Percentiles rank a stretch among this genome's conserved stretches.
Conservation (phyloP, 176 grass and related monocot genomes). For the Eragrostis curvula region DNA sequence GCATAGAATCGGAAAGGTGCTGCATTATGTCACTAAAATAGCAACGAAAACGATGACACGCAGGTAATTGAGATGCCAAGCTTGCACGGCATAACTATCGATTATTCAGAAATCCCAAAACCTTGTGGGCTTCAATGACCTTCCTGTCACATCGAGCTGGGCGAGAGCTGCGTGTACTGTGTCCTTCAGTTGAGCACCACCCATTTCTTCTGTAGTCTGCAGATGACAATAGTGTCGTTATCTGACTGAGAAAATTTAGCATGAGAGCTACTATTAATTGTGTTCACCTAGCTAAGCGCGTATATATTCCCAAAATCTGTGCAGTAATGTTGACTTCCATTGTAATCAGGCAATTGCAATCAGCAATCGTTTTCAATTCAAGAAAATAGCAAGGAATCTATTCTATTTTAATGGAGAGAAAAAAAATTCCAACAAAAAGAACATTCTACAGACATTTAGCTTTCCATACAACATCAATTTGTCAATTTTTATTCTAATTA, state of each 20-base stretch:
- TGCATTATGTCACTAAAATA: not conserved
- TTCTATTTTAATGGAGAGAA: not conserved
- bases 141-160: slow-evolving; percentile 20
- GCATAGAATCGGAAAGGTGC: no score
- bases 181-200: slow-evolving; percentile 19
- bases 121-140: not conserved
- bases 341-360: not conserved
- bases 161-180: slow-evolving; percentile 19
- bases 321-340: not conserved
- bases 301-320: not conserved
- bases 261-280: not conserved
- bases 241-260: not conserved
- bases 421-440: not conserved
- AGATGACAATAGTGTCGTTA: not conserved
- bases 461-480: no score
- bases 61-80: not conserved
- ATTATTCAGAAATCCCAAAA: not conserved
- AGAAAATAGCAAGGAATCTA: not conserved
- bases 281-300: not conserved
- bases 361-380: not conserved
- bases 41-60: not conserved
- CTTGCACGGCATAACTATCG: not conserved
- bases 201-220: slow-evolving; percentile 30
- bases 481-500: no score
- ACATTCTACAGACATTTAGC: not conserved